Conservation (phyloP, 1,284 basidiomycete genomes). For the Ganoderma multipileum region DNA sequence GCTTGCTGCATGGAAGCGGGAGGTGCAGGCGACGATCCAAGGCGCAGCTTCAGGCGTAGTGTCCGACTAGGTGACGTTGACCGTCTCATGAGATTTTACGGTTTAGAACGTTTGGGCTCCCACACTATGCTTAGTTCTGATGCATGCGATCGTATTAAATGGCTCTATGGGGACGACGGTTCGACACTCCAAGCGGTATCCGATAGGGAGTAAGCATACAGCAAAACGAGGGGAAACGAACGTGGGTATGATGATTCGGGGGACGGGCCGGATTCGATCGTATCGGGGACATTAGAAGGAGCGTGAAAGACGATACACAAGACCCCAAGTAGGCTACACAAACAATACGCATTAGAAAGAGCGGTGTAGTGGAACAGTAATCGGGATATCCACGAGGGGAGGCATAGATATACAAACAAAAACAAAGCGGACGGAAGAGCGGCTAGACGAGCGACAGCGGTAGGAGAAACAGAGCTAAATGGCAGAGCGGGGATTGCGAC, state of each 20-base stretch:
- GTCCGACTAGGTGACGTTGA: conserved; percentile 3
- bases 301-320: conserved; percentile 27
- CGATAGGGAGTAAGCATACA: conserved; percentile 16
- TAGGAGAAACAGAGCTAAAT: conserved; percentile 2
- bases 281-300: conserved; percentile 14
- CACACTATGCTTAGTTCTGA: background rate
- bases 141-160: conserved; percentile 11
- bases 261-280: conserved; percentile 2
- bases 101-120: background rate
- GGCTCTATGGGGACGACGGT: conserved; percentile 4
- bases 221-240: background rate
- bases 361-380: conserved; percentile 11
- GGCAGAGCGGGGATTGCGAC: conserved; percentile 14
- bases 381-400: conserved; percentile 15
- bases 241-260: background rate
- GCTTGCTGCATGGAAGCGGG: conserved; percentile 34
- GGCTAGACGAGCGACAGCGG: conserved; percentile 13
- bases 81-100: background rate
- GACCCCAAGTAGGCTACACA: conserved; percentile 27
- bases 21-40: conserved; percentile 30
- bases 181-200: conserved; percentile 7
- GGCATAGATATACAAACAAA: conserved; percentile 12
- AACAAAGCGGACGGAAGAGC: background rate
- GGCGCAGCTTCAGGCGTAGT: background rate
- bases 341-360: conserved; percentile 20